Evolutionary conservation across 805 yeast genomes (phyloP), one percentile per base, ranked within the genome.

Genomic region (Candida silvicultrix): DNA sequence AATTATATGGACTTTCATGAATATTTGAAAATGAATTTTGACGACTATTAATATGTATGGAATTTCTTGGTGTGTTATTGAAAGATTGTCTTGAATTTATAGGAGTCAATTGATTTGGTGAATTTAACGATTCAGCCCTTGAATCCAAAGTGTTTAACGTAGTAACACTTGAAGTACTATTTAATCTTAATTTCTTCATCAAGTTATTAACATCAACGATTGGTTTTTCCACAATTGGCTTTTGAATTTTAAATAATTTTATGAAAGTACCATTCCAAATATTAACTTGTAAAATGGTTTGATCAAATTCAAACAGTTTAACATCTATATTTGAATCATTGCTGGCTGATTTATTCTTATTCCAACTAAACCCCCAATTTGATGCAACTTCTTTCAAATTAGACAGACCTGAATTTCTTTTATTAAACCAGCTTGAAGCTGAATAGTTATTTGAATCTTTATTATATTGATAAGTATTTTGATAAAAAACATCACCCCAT

Each of bases 401-500:
- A 2, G 62, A 56, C 2, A 53, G 46, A 0, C 54, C n/a, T 5
- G 57, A 54, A 11, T 46, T 53, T 46, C 57, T 51, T 36, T 58
- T 58, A 11, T 47, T 41, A 44, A 57, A 59, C 63, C 64, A 59
- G 22, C 18, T 43, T 14, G 19, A 14, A 20, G 16, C 5, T 7
- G 28, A 3, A n/a, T 37, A 6, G 6, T 20, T 11, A 10, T 16
- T 19, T 18, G 15, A 35, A 35, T 19, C n/a, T 5, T 35, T 16
- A 5, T 19, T 5, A 5, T 6, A 10, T 35, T 35, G 38, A 35
- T 35, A 28, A 15, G 35, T 20, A 48, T 67, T 63, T 43, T 56
- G 63, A 20, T 60, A 52, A 53, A 71, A 84, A 0, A 84, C 72
- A 29, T 69, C 65, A 2, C 81, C 78, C 81, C 86, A 84, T 22